These are phyloP conservation scores for Kluyveromyces lactis DNA, from an alignment of 805 yeast genomes.

Conservation along the genomic window DNA sequence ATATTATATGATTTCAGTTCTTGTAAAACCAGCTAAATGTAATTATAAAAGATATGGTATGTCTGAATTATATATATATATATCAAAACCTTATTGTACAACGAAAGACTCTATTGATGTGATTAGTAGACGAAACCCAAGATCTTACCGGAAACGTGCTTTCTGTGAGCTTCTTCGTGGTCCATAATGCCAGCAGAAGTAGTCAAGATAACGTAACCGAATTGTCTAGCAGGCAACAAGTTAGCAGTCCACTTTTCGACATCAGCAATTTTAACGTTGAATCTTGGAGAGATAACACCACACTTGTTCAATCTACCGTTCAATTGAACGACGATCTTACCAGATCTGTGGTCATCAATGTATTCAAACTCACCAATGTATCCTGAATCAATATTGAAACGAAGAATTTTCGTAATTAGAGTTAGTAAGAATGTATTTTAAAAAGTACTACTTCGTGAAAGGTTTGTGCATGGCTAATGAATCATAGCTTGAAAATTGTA, in stretches of 20 bases:
- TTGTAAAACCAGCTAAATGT: no score
- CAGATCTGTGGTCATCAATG: constrained; percentile 98
- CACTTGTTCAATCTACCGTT: constrained; percentile 98
- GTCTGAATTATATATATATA: no score
- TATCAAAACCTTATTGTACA: no score
- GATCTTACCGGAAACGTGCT: constrained; percentile 98
- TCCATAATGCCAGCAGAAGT: constrained; percentile 99
- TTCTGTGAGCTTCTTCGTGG: constrained; percentile 99
- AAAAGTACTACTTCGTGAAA: no score
- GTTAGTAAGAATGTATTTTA: no score
- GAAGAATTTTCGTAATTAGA: no score
- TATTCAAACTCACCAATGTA: constrained; percentile 98
- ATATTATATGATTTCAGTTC: no score
- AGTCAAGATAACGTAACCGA: constrained; percentile 94
- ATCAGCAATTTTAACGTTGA: constrained; percentile 89
- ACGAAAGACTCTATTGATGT: no score
- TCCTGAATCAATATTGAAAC: no score
- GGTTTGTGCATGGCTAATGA: no score
- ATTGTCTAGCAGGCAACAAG: constrained; percentile 97
- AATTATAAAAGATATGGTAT: no score
- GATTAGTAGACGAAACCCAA: constrained; percentile 89
- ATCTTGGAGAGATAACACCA: constrained; percentile 98
- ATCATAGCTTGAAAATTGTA: no score
- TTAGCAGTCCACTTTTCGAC: constrained; percentile 98
- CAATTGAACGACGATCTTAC: constrained; percentile 91